Conservation (phyloP, 306 rosid species). For the Dalbergia cochinchinensis region DNA sequence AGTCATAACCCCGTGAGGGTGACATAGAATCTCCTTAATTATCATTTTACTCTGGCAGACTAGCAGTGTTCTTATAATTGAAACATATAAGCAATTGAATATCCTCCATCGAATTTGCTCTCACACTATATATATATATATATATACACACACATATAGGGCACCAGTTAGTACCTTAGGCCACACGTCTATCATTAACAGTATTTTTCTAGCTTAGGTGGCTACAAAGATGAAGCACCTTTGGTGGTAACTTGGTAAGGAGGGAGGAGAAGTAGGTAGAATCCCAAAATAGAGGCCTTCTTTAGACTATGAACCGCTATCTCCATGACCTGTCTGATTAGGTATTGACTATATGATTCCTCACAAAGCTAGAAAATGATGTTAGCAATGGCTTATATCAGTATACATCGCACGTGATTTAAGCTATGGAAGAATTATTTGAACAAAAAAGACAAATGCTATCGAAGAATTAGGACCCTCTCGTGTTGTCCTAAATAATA, state of each 20-base stretch:
- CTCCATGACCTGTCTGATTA: background rate
- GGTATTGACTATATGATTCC: background rate
- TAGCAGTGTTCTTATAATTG: background rate
- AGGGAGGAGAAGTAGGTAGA: background rate
- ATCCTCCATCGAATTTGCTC: conserved; percentile 37
- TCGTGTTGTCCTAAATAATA: no score
- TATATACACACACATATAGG: background rate
- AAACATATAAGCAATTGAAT: conserved; percentile 4
- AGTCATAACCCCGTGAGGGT: background rate
- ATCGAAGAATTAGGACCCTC: no score
- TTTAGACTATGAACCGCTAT: background rate
- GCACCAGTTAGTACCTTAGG: background rate
- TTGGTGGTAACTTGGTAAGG: conserved; percentile 23
- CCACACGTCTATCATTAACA: conserved; percentile 29
- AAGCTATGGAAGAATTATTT: no score
- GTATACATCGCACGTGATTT: no score
- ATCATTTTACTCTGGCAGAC: no score
- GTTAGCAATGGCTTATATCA: background rate
- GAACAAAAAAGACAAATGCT: no score
- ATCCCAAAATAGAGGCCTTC: background rate
- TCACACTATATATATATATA: background rate
- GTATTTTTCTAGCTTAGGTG: conserved; percentile 26
- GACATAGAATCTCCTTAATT: no score
- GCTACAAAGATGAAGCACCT: background rate
- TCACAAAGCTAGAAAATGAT: background rate